Percentiles rank a stretch among this genome's conserved stretches.
phyloP scores from a whole-genome alignment of 345 rosid genomes.

The Gossypioides kirkii region DNA sequence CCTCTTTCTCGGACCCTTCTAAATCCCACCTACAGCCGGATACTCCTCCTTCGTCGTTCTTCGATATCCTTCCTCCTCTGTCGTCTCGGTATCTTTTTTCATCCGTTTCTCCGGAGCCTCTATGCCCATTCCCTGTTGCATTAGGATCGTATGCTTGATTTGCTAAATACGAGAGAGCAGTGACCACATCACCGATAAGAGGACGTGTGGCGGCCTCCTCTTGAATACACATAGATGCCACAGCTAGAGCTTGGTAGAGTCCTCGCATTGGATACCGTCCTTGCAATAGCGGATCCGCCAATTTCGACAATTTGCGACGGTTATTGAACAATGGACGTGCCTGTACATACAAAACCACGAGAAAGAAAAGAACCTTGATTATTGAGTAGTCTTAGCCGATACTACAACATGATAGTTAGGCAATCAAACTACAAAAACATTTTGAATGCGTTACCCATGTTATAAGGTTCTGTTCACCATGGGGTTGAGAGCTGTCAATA shows the following conservation, averaged over 20 bases:
- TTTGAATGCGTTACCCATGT: constrained; percentile 58
- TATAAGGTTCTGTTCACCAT: constrained; percentile 92
- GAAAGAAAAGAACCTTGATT: not conserved
- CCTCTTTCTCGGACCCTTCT: constrained; percentile 84
- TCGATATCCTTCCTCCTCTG: constrained; percentile 53
- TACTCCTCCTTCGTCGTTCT: constrained; percentile 71
- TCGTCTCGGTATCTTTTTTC: constrained; percentile 56
- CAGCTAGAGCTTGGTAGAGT: constrained; percentile 88
- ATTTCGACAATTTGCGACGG: constrained; percentile 62
- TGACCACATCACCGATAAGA: constrained; percentile 83
- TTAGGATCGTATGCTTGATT: constrained; percentile 79
- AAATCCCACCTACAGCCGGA: constrained; percentile 70
- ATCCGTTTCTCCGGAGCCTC: constrained; percentile 44
- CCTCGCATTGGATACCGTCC: constrained; percentile 85
- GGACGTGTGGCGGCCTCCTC: constrained; percentile 95
- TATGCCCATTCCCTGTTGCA: constrained; percentile 22
- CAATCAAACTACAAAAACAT: not conserved
- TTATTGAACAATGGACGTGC: constrained; percentile 87
- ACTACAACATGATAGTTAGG: not conserved
- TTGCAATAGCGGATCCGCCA: constrained; percentile 76
- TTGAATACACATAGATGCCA: constrained; percentile 97
- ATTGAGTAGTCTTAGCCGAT: not conserved
- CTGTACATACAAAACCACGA: constrained; percentile 31
- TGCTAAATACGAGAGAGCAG: constrained; percentile 88
- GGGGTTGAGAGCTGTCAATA: constrained; percentile 73